Evolutionary conservation across 23 red algal species (phyloP), one percentile per base, ranked within the genome.

Genomic region (Gracilaria domingensis): DNA sequence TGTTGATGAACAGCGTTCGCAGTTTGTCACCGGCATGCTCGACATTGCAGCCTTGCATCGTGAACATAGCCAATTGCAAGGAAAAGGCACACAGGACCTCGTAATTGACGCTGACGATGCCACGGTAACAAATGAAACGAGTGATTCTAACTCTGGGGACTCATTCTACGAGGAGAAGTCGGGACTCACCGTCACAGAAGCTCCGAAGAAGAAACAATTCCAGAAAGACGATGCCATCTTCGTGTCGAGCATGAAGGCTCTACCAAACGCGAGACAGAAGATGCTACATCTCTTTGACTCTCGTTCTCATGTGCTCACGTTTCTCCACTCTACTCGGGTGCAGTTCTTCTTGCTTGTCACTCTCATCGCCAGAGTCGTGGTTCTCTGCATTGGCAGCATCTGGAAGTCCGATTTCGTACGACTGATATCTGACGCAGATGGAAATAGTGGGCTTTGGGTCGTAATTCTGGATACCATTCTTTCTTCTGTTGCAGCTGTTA

Each of bases 311-410:
- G 25, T 92, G 54, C 88, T 92, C 33, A 64, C 65, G 8, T 92
- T 83, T 40, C 30, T 92, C 33, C 88, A 92, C 47, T 77, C 88
- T 21, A 74, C 80, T 4, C 78, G 78, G 1, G 78, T 92, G 14
- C 61, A 92, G 18, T 75, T 92, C 59, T 75, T 92, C 30, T 49
- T 92, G 36, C 75, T 92, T 21, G 39, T 82, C 30, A 44, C 62
- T 16, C 37, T 92, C 51, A 66, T 92, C 8, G 42, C 6, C 30
- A 76, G 88, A 35, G 53, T 92, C 11, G 60, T 66, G 12, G 30
- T 92, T 13, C 26, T 92, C 39, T 66, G 33, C 2, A 67, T 65
- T 35, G 73, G 55, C 8, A 58, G 61, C 42, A 90, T 90, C 12
- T 80, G 69, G 81, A 44, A 65, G 20, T 69, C 59, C 32, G 42